Evolutionary conservation across 1,284 basidiomycete genomes (phyloP).

Genomic region (Moesziomyces sp.): DNA sequence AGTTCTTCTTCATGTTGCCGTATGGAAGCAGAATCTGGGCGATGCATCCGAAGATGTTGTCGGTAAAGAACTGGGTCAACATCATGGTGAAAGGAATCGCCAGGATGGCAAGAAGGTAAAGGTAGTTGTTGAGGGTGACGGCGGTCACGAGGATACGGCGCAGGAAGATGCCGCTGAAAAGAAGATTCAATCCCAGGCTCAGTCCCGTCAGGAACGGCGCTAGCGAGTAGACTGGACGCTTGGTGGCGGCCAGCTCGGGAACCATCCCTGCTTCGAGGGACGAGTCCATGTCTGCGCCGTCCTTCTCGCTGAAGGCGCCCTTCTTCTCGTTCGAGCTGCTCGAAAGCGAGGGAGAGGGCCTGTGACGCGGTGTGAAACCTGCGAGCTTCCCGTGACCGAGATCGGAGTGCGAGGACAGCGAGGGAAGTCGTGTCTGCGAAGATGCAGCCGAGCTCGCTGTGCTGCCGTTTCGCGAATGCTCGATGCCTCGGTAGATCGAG

Average conservation of each 20-base stretch:
- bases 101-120: slow-evolving; percentile 73
- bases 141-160: slow-evolving; percentile 78
- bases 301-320: slow-evolving; percentile 20
- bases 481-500: slow-evolving; percentile 13
- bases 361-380: slow-evolving; percentile 8
- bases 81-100: slow-evolving; percentile 77
- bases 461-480: slow-evolving; percentile 17
- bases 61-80: slow-evolving; percentile 75
- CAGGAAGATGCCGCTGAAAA: slow-evolving; percentile 73
- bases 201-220: slow-evolving; percentile 82
- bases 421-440: slow-evolving; percentile 14
- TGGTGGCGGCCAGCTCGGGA: slow-evolving; percentile 10
- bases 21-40: slow-evolving; percentile 70
- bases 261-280: slow-evolving; percentile 19
- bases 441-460: slow-evolving; percentile 22
- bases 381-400: slow-evolving; percentile 17
- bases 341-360: slow-evolving; percentile 4
- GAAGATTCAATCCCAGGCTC: slow-evolving; percentile 70
- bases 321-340: slow-evolving; percentile 17
- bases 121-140: slow-evolving; percentile 75
- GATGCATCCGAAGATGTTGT: slow-evolving; percentile 72
- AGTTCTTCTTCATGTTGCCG: slow-evolving; percentile 72
- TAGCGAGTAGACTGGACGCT: slow-evolving; percentile 75
- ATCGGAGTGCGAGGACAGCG: slow-evolving; percentile 17
- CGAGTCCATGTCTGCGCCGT: background rate